phyloP scores from a whole-genome alignment of 345 rosid species.

The Erysimum cheiranthoides region DNA sequence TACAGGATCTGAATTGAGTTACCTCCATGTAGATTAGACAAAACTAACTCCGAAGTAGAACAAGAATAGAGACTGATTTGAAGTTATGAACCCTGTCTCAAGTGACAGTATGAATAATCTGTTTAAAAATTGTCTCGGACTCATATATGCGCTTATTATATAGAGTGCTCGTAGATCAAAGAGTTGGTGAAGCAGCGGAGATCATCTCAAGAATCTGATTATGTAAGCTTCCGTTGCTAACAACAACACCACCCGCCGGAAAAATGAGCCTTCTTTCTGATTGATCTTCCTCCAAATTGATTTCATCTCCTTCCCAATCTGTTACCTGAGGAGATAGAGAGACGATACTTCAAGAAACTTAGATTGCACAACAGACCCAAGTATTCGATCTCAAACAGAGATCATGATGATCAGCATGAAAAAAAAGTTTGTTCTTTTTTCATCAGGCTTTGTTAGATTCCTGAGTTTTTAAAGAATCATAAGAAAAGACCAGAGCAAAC shows the following conservation, averaged over 20 bases:
- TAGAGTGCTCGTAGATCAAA: constrained; percentile 1
- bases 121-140: background rate
- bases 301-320: constrained; percentile 71
- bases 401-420: background rate
- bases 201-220: constrained; percentile 56
- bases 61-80: background rate
- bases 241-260: constrained; percentile 72
- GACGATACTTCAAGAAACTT: background rate
- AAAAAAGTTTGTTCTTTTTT: background rate
- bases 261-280: constrained; percentile 61
- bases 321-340: constrained; percentile 53
- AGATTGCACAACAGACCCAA: background rate
- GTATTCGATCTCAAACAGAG: constrained; percentile 7
- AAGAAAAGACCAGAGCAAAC: background rate
- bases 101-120: too few relatives aligned
- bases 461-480: background rate
- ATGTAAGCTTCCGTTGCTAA: constrained; percentile 64
- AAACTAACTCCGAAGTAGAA: background rate
- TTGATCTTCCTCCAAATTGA: constrained; percentile 65
- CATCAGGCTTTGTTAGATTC: background rate
- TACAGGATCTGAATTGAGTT: too few relatives aligned
- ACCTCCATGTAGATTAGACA: background rate
- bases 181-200: constrained; percentile 48
- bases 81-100: background rate
- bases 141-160: background rate